Conservation (phyloP, 164 flowering plant genomes). For the Paratinospora sagittata region DNA sequence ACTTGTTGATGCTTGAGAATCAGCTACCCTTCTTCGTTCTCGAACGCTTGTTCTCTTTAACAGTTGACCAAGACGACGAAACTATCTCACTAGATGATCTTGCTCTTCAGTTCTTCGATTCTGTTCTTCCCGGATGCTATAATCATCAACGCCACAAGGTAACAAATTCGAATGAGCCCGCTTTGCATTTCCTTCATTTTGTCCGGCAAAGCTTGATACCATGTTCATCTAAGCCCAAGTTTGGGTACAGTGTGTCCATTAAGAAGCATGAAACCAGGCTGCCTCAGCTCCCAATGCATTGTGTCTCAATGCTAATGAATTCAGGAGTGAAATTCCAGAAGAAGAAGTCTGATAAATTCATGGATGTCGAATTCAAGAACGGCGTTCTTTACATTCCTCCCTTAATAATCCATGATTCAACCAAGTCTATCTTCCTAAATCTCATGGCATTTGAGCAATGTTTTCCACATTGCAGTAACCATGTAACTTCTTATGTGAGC, state of each 20-base stretch:
- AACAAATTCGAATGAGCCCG: neutral
- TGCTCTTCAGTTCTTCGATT: slow-evolving; percentile 16
- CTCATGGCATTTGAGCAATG: slow-evolving; percentile 30
- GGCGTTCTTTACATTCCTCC: slow-evolving; percentile 21
- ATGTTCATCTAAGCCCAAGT: neutral
- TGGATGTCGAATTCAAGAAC: slow-evolving; percentile 14
- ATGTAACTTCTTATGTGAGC: slow-evolving; percentile 20
- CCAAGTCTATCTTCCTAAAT: slow-evolving; percentile 24
- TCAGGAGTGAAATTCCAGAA: slow-evolving; percentile 17
- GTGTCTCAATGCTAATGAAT: slow-evolving; percentile 4
- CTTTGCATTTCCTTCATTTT: slow-evolving; percentile 16
- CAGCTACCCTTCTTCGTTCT: slow-evolving; percentile 18
- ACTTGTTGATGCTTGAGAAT: slow-evolving; percentile 17
- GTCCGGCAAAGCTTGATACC: slow-evolving; percentile 8
- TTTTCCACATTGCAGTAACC: slow-evolving; percentile 8
- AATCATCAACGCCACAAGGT: neutral
- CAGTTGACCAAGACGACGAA: neutral
- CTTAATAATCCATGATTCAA: slow-evolving; percentile 18
- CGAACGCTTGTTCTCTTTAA: slow-evolving; percentile 3
- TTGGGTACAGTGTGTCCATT: neutral
- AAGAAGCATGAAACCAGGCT: neutral
- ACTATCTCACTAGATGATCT: neutral
- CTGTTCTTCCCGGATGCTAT: slow-evolving; percentile 6
- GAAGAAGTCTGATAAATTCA: slow-evolving; percentile 5
- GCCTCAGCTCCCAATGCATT: slow-evolving; percentile 9